phyloP scores from a whole-genome alignment of 495 filamentous ascomycete genomes.

The Choiromyces venosus region DNA sequence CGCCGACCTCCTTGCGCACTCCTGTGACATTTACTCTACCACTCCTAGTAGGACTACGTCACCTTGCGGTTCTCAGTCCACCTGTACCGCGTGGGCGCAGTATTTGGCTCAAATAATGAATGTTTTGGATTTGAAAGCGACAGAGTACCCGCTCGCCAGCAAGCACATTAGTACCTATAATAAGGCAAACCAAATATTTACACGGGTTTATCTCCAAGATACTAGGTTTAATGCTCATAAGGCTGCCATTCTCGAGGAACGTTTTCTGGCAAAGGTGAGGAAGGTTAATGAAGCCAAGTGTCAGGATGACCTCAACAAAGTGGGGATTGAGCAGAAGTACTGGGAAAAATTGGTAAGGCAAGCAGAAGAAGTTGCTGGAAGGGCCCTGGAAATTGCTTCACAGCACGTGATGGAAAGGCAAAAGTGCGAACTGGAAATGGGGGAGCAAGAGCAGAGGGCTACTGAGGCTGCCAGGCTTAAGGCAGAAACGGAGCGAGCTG shows the following conservation, averaged over 20 bases:
- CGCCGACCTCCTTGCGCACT: conserved; percentile 24
- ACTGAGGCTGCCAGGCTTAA: conserved; percentile 27
- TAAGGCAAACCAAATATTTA: conserved; percentile 31
- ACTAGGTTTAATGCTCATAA: conserved; percentile 37
- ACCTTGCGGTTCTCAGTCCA: conserved; percentile 13
- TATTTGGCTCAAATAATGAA: conserved; percentile 27
- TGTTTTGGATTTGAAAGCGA: conserved; percentile 33
- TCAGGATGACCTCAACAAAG: conserved; percentile 27
- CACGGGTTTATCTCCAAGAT: conserved; percentile 32
- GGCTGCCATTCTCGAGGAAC: conserved; percentile 34
- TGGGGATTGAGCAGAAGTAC: conserved; percentile 24
- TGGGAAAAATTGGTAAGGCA: conserved; percentile 20
- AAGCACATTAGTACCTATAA: conserved; percentile 23
- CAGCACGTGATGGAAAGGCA: conserved; percentile 30
- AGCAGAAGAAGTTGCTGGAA: conserved; percentile 31
- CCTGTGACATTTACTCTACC: conserved; percentile 13
- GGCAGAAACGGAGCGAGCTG: conserved; percentile 26
- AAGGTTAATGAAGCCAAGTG: conserved; percentile 28
- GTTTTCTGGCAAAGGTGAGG: conserved; percentile 33
- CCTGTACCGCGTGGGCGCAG: conserved; percentile 26
- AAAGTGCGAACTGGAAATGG: conserved; percentile 32
- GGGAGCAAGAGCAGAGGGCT: conserved; percentile 23
- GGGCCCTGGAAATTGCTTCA: conserved; percentile 22
- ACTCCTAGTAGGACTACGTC: conserved; percentile 17
- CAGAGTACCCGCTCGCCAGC: conserved; percentile 38